A percentile compares a stretch with the other conserved stretches of the same genome.
These are phyloP conservation scores for Termitomyces sp. DNA, from an alignment of 768 basidiomycete genomes.

Conservation along the genomic window DNA sequence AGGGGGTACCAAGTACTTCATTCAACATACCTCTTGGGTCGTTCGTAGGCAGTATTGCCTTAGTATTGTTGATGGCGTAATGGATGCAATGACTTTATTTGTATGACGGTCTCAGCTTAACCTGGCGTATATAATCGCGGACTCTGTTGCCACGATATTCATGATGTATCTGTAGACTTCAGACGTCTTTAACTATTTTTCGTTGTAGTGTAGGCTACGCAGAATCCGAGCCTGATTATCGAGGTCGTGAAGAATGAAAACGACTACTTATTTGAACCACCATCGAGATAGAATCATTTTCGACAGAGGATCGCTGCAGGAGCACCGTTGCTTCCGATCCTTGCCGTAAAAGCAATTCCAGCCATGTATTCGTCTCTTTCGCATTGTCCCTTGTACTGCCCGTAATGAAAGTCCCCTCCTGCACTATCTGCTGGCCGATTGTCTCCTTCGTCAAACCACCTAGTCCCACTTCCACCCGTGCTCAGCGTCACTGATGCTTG, in stretches of 20 bases:
- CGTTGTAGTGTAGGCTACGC: neutral
- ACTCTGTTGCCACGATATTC: neutral
- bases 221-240: neutral
- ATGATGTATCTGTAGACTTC: neutral
- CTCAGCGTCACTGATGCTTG: constrained; percentile 6
- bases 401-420: constrained; percentile 13
- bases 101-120: too few species aligned
- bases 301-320: constrained; percentile 11
- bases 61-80: neutral
- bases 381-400: constrained; percentile 9
- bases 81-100: too few species aligned
- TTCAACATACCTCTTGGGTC: constrained; percentile 1
- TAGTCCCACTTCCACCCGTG: constrained; percentile 6
- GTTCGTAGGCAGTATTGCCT: neutral
- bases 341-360: constrained; percentile 14
- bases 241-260: neutral
- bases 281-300: neutral
- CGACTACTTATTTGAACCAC: neutral
- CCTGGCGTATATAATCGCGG: neutral
- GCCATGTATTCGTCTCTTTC: constrained; percentile 13
- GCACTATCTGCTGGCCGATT: constrained; percentile 4
- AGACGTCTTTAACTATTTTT: neutral
- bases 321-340: constrained; percentile 8
- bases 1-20: neutral
- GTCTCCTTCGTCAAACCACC: constrained; percentile 13